phyloP scores from a whole-genome alignment of 1,284 basidiomycete genomes.

The Spongiforma sp. region DNA sequence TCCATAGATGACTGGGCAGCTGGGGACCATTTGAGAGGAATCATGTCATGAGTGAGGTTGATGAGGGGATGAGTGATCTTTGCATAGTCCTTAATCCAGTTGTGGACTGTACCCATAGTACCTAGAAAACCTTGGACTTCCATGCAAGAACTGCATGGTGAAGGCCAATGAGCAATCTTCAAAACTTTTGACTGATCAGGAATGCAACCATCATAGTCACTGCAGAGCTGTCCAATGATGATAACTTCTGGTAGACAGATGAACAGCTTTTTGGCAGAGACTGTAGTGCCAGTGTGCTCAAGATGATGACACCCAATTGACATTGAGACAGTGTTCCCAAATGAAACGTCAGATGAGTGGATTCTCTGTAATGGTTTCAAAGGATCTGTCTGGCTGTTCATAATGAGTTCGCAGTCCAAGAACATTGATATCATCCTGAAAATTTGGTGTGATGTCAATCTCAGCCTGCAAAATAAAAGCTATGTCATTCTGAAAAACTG shows the following conservation, averaged over 20 bases:
- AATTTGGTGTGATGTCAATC: not conserved
- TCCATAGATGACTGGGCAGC: conserved; percentile 24
- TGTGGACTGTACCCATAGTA: conserved; percentile 24
- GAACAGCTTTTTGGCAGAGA: conserved; percentile 22
- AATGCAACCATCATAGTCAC: conserved; percentile 2
- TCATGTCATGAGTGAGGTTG: not conserved
- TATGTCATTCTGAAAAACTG: conserved; percentile 27
- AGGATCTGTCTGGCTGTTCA: conserved; percentile 21
- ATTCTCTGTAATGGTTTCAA: conserved; percentile 36
- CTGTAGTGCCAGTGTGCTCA: conserved; percentile 20
- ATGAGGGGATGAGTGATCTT: conserved; percentile 5
- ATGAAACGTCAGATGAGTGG: conserved; percentile 33
- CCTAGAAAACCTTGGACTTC: conserved; percentile 38
- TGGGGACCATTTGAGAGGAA: conserved; percentile 1
- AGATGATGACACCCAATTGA: conserved; percentile 23
- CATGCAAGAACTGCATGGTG: not conserved
- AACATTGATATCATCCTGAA: conserved; percentile 5
- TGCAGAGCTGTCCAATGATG: conserved; percentile 21
- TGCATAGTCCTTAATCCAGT: conserved; percentile 30
- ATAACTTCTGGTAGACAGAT: conserved; percentile 12
- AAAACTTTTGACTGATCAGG: conserved; percentile 7
- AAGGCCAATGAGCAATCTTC: conserved; percentile 8
- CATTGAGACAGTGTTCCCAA: conserved; percentile 26
- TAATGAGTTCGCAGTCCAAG: conserved; percentile 10
- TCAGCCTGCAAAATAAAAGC: conserved; percentile 29